Conservation (phyloP, 352 stramenopile species). For the Globisporangium paddicum region DNA sequence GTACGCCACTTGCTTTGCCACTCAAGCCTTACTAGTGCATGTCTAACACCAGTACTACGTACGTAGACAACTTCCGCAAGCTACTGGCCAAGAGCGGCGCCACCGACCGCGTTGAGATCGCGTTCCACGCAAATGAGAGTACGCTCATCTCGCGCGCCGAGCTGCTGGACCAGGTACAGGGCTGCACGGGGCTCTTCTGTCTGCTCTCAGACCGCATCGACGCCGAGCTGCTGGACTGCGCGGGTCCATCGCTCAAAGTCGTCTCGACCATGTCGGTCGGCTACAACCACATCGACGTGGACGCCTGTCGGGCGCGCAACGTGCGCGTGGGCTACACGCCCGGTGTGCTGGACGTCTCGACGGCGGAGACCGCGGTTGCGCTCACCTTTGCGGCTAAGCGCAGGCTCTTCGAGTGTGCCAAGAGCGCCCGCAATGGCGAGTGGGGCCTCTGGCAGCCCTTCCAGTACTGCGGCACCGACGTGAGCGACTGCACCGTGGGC, state of each 20-base stretch:
- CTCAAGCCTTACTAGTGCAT: not conserved
- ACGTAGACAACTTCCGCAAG: slow-evolving; percentile 27
- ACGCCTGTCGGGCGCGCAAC: slow-evolving; percentile 54
- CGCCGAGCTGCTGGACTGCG: slow-evolving; percentile 49
- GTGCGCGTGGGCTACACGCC: slow-evolving; percentile 83
- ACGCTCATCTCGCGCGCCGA: slow-evolving; percentile 36
- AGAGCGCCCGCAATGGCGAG: slow-evolving; percentile 63
- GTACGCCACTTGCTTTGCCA: slow-evolving; percentile 16
- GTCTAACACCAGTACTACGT: not conserved
- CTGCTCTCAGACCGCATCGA: slow-evolving; percentile 71
- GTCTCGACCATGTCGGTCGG: slow-evolving; percentile 88
- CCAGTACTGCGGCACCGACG: slow-evolving; percentile 69
- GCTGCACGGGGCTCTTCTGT: slow-evolving; percentile 55
- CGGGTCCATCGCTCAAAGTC: slow-evolving; percentile 52
- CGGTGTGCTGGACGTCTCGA: slow-evolving; percentile 80
- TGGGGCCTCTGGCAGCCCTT: slow-evolving; percentile 84
- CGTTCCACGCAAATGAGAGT: slow-evolving; percentile 24
- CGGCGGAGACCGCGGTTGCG: slow-evolving; percentile 67
- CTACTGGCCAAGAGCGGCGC: slow-evolving; percentile 5
- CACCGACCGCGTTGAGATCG: slow-evolving; percentile 15
- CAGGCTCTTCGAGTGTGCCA: slow-evolving; percentile 56
- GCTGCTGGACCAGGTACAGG: slow-evolving; percentile 40
- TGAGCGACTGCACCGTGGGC: slow-evolving; percentile 69
- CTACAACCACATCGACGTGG: slow-evolving; percentile 89
- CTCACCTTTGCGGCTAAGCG: slow-evolving; percentile 67